A percentile compares a stretch with the other conserved stretches of the same genome.
These are phyloP conservation scores for Suillus spraguei DNA, from an alignment of 768 basidiomycete genomes.

Conservation along the genomic window DNA sequence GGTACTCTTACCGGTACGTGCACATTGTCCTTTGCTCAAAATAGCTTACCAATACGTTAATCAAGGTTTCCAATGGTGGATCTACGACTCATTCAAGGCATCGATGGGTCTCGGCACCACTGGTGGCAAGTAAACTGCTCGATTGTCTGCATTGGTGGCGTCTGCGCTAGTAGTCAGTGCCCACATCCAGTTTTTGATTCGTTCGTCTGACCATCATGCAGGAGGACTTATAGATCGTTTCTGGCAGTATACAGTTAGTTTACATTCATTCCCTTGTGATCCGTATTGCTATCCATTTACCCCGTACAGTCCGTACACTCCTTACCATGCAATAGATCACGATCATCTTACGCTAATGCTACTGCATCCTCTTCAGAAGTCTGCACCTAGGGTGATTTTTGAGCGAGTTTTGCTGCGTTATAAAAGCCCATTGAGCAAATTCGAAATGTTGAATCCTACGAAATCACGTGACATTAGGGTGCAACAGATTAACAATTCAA, in stretches of 20 bases:
- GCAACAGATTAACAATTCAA: too few relatives aligned
- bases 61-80: conserved; percentile 91
- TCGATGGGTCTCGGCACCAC: conserved; percentile 87
- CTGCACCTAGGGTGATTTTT: background rate
- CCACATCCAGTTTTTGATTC: background rate
- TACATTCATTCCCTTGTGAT: conserved; percentile 6
- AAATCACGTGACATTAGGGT: too few relatives aligned
- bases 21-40: background rate
- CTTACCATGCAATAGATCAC: conserved; percentile 13
- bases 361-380: background rate
- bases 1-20: conserved; percentile 52
- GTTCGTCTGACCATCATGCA: background rate
- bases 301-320: conserved; percentile 7
- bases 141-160: background rate
- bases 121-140: conserved; percentile 71
- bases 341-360: background rate
- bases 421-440: background rate
- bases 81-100: conserved; percentile 86
- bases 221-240: conserved; percentile 20
- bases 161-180: conserved; percentile 2
- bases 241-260: conserved; percentile 14
- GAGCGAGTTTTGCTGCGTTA: background rate
- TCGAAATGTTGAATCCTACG: too few relatives aligned
- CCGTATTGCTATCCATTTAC: conserved; percentile 6
- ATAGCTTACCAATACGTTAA: conserved; percentile 3